Conservation (phyloP, 306 rosid species). For the Comarum palustre region DNA sequence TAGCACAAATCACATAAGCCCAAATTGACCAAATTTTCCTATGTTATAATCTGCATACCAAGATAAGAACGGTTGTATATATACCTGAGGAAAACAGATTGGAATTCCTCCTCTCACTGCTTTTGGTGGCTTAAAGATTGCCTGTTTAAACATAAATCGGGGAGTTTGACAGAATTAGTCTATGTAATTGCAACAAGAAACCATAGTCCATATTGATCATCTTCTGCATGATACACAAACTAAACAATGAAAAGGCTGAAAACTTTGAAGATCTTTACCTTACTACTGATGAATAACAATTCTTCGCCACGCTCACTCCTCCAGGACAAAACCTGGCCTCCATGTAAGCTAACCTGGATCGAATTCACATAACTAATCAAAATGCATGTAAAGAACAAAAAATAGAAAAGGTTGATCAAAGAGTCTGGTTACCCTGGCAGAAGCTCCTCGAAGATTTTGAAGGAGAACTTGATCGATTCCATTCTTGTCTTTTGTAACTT, state of each 20-base stretch:
- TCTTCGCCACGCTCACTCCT: conserved; percentile 69
- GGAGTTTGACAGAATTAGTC: neutral
- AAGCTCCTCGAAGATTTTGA: conserved; percentile 62
- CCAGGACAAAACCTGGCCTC: conserved; percentile 95
- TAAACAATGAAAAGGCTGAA: neutral
- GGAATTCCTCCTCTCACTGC: conserved; percentile 93
- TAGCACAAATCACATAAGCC: conserved; percentile 23
- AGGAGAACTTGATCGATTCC: conserved; percentile 58
- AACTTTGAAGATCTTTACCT: conserved; percentile 37
- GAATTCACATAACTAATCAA: conserved; percentile 6
- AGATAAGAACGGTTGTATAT: neutral
- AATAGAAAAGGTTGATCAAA: neutral
- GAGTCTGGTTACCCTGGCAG: conserved; percentile 44
- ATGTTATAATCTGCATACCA: neutral
- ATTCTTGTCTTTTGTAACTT: conserved; percentile 49
- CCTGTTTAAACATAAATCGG: conserved; percentile 37
- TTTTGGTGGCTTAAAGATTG: conserved; percentile 66
- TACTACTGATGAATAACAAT: conserved; percentile 62
- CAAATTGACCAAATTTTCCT: neutral
- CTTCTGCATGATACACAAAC: neutral
- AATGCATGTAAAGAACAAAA: conserved; percentile 3
- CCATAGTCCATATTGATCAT: neutral
- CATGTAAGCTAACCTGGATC: conserved; percentile 76
- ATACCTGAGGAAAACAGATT: conserved; percentile 90
- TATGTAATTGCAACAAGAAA: neutral